These are phyloP conservation scores for Saturnispora dispora DNA, from an alignment of 805 yeast genomes.

Conservation along the genomic window DNA sequence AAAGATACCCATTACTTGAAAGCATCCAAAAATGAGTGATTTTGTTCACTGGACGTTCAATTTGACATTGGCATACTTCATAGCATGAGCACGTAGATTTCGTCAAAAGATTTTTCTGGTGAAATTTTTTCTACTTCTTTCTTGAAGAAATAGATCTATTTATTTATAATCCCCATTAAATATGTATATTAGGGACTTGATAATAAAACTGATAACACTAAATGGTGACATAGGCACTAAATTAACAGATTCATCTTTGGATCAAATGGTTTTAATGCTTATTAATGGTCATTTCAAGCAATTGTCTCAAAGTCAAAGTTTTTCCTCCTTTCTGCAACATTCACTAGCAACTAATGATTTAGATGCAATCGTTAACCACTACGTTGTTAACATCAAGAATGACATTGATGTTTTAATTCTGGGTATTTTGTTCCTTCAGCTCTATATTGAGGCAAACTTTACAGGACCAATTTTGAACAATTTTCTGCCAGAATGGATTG, in stretches of 20 bases:
- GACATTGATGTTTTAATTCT: constrained; percentile 20
- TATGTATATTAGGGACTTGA: not conserved
- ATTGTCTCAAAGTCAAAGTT: constrained; percentile 14
- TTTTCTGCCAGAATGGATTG: constrained; percentile 5
- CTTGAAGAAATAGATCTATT: not conserved
- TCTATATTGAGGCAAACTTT: constrained; percentile 65
- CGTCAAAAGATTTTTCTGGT: not conserved
- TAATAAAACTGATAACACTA: constrained; percentile 1
- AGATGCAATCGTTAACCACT: not conserved
- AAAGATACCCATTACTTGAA: constrained; percentile 33
- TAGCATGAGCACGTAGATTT: not conserved
- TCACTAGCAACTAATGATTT: not conserved
- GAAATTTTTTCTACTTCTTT: not conserved
- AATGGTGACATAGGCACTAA: constrained; percentile 1
- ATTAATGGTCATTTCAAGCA: constrained; percentile 7
- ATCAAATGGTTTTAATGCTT: not conserved
- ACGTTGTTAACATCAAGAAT: not conserved
- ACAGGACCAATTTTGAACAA: constrained; percentile 64
- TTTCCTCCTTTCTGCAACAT: constrained; percentile 8
- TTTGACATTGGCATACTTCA: not conserved
- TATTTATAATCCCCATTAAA: not conserved
- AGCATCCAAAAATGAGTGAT: constrained; percentile 20
- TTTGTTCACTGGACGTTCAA: not conserved
- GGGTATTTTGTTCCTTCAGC: constrained; percentile 56
- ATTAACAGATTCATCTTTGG: constrained; percentile 2